Conservation (phyloP, 768 basidiomycete genomes). For the Calocybe gangraenosa region DNA sequence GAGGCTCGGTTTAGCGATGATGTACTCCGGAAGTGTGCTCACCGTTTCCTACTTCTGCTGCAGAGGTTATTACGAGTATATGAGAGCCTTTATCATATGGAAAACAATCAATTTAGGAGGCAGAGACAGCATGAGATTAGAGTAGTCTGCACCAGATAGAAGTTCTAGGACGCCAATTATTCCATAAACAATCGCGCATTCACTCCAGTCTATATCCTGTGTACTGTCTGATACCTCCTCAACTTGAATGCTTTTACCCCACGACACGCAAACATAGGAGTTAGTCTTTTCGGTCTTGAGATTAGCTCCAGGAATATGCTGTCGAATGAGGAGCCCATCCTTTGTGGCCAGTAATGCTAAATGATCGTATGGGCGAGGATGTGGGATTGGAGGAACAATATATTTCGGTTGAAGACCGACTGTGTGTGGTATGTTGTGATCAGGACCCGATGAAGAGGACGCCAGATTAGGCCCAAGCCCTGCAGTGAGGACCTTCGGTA, state of each 20-base stretch:
- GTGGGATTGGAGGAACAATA: constrained; percentile 64
- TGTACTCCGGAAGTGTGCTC: constrained; percentile 24
- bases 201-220: constrained; percentile 47
- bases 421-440: constrained; percentile 15
- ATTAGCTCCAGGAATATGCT: constrained; percentile 34
- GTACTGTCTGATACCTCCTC: constrained; percentile 40
- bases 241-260: constrained; percentile 54
- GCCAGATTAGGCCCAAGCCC: constrained; percentile 8
- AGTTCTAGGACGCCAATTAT: constrained; percentile 72
- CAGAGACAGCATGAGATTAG: background rate
- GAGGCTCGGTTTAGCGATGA: constrained; percentile 1
- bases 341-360: constrained; percentile 58
- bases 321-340: constrained; percentile 65
- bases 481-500: constrained; percentile 15
- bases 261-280: constrained; percentile 43
- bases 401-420: constrained; percentile 57
- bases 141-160: constrained; percentile 54
- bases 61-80: constrained; percentile 67
- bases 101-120: constrained; percentile 6
- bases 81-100: constrained; percentile 54
- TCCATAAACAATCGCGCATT: constrained; percentile 63
- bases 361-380: constrained; percentile 68
- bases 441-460: constrained; percentile 12
- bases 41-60: constrained; percentile 63
- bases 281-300: constrained; percentile 20